A percentile compares a stretch with the other conserved stretches of the same genome.
These are phyloP conservation scores for Recurvomyces mirabilis DNA, from an alignment of 495 filamentous ascomycete species.

Conservation along the genomic window DNA sequence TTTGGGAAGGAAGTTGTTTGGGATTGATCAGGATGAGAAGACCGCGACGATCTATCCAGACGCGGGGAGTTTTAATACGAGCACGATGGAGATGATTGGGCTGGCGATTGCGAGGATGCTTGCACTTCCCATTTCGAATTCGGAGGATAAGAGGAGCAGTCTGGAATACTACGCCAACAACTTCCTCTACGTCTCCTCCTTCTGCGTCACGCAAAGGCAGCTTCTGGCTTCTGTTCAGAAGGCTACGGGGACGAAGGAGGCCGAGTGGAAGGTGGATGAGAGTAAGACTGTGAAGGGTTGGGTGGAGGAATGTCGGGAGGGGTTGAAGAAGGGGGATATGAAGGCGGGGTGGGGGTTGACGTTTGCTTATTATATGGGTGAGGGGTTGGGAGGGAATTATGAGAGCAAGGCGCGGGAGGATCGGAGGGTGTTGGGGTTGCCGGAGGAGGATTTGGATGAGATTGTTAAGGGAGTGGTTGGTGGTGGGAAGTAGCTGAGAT, in stretches of 20 bases:
- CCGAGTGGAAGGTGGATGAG: slow-evolving; percentile 46
- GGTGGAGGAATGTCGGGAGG: slow-evolving; percentile 31
- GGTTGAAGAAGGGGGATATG: slow-evolving; percentile 35
- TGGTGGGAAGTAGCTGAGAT: not conserved
- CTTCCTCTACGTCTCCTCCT: slow-evolving; percentile 33
- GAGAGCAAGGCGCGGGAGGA: slow-evolving; percentile 29
- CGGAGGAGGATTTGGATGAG: slow-evolving; percentile 49
- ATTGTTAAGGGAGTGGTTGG: not conserved
- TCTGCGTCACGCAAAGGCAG: slow-evolving; percentile 36
- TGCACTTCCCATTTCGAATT: not conserved
- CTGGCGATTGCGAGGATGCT: slow-evolving; percentile 8
- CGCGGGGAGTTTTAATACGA: not conserved
- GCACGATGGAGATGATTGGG: slow-evolving; percentile 2
- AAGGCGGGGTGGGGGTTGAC: slow-evolving; percentile 40
- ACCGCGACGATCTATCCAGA: slow-evolving; percentile 4
- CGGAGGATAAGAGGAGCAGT: not conserved
- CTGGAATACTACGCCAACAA: slow-evolving; percentile 33
- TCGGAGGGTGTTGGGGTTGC: slow-evolving; percentile 43
- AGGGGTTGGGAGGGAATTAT: slow-evolving; percentile 37
- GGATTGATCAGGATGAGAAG: not conserved
- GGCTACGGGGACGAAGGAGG: slow-evolving; percentile 29
- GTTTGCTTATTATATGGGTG: slow-evolving; percentile 42
- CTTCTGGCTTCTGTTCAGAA: slow-evolving; percentile 40
- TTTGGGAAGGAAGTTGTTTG: not conserved
- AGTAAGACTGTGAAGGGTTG: slow-evolving; percentile 34